A percentile compares a stretch with the other conserved stretches of the same genome.
Evolutionary conservation across 2,329 filamentous ascomycete genomes (phyloP).

Genomic region (Fusarium nematophilum): DNA sequence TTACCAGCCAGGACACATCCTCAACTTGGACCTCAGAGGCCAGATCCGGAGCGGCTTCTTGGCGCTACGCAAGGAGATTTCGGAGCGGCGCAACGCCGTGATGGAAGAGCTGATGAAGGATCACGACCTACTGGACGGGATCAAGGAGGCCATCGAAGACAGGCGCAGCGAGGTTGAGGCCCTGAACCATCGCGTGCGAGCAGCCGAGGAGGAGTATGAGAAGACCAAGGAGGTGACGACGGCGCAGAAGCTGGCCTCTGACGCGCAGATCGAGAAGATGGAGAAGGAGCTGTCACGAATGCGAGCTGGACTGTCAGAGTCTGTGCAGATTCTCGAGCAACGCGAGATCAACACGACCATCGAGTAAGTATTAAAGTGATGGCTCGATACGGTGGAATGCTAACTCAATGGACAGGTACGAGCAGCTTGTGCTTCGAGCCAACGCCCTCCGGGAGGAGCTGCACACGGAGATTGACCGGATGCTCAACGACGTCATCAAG

Average conservation of each 20-base stretch:
- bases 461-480: conserved; percentile 96
- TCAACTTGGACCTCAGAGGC: conserved; percentile 89
- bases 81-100: conserved; percentile 83
- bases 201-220: conserved; percentile 93
- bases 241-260: conserved; percentile 87
- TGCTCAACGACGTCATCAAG: conserved; percentile 96
- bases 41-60: conserved; percentile 83
- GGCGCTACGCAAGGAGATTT: conserved; percentile 86
- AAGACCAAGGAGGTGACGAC: conserved; percentile 88
- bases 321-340: conserved; percentile 91
- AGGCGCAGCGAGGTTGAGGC: conserved; percentile 93
- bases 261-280: conserved; percentile 98
- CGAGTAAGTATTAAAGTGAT: conserved; percentile 70
- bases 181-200: conserved; percentile 86
- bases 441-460: conserved; percentile 92
- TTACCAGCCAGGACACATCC: conserved; percentile 88
- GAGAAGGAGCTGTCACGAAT: conserved; percentile 98
- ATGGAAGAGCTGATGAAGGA: conserved; percentile 95
- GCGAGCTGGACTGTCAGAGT: conserved; percentile 84
- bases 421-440: conserved; percentile 87
- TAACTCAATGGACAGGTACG: conserved; percentile 70
- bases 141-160: conserved; percentile 97
- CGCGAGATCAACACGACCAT: conserved; percentile 96
- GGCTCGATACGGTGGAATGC: not conserved
- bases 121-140: conserved; percentile 90